Evolutionary conservation across 805 yeast genomes (phyloP), one percentile per base, ranked within the genome.

Genomic region (Candida verbasci): DNA sequence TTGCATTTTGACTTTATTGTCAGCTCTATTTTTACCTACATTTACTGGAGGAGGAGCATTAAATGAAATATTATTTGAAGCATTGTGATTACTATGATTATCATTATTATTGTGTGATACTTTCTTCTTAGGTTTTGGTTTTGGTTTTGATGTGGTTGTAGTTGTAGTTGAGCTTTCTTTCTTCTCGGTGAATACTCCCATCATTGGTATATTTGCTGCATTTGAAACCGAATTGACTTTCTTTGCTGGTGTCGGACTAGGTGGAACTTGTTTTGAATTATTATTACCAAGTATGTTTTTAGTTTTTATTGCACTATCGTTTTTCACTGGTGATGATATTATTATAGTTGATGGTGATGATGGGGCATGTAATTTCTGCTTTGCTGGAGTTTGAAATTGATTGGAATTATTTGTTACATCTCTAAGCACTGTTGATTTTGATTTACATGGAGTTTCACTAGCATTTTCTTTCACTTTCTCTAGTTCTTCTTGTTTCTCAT

Each of bases 281-380:
- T n/a, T 17, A 38, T 17, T 24, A 3, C 24, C 34, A 4, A 15
- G 22, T 33, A 10, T 25, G n/a, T 4, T 17, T 17, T 24, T 16
- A n/a, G 9, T 34, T 9, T 29, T 20, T 6, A 11, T 17, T 6
- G 12, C 16, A 24, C 23, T 24, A 20, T 33, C 15, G 3, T 11
- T 26, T 24, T 51, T 54, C 3, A 42, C 40, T 1, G 58, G 59
- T 41, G 65, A 60, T 1, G 63, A 54, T 50, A 66, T 52, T 4
- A 67, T 59, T 9, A 65, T 70, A 1, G 73, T 67, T 2, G 70
- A 61, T 0, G 73, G 73, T 3, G 71, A 65, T 2, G 70, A 62
- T 6, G 44, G 47, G 1, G 56, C 54, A 12, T 42, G 48, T 15
- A 49, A 51, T 14, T 52, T 55, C 9, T 56, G 58, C 17, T 58